Conservation (phyloP, 352 stramenopile genomes). For the Phytophthora podocarpi region DNA sequence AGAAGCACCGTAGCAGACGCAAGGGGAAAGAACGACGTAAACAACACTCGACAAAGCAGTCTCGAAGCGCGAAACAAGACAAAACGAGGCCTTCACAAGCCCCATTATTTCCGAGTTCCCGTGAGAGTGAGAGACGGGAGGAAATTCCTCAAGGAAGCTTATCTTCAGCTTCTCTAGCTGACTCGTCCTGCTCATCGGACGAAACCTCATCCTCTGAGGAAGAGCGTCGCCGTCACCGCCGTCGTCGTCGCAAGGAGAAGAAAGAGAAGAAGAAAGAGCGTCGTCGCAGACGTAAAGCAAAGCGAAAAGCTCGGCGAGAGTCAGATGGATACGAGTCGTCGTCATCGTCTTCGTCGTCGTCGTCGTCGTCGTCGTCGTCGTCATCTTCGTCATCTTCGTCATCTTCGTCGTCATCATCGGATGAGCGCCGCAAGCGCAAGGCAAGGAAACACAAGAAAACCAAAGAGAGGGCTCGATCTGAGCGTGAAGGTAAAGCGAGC, state of each 20-base stretch:
- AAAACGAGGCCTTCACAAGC: neutral
- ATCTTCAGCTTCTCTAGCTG: neutral
- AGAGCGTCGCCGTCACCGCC: slow-evolving; percentile 27
- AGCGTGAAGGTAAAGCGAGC: slow-evolving; percentile 19
- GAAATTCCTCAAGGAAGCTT: neutral
- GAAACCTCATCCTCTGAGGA: slow-evolving; percentile 27
- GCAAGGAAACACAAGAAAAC: slow-evolving; percentile 36
- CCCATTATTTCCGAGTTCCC: slow-evolving; percentile 8
- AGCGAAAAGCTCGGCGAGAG: slow-evolving; percentile 27
- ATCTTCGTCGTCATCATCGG: slow-evolving; percentile 37
- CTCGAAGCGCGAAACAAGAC: slow-evolving; percentile 5
- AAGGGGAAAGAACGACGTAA: slow-evolving; percentile 17
- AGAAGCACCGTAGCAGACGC: neutral
- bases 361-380: slow-evolving; percentile 16
- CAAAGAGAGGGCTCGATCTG: slow-evolving; percentile 27
- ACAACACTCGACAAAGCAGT: slow-evolving; percentile 12
- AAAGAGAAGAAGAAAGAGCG: slow-evolving; percentile 30
- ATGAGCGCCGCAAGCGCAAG: slow-evolving; percentile 36
- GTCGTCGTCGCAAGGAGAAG: slow-evolving; percentile 23
- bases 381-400: too few relatives aligned
- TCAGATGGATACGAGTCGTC: slow-evolving; percentile 23
- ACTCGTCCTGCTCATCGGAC: slow-evolving; percentile 19
- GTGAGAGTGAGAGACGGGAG: neutral
- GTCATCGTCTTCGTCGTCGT: slow-evolving; percentile 26
- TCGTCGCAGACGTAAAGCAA: slow-evolving; percentile 29